phyloP scores from a whole-genome alignment of 768 basidiomycete species.

The Termitomyces sp. region DNA sequence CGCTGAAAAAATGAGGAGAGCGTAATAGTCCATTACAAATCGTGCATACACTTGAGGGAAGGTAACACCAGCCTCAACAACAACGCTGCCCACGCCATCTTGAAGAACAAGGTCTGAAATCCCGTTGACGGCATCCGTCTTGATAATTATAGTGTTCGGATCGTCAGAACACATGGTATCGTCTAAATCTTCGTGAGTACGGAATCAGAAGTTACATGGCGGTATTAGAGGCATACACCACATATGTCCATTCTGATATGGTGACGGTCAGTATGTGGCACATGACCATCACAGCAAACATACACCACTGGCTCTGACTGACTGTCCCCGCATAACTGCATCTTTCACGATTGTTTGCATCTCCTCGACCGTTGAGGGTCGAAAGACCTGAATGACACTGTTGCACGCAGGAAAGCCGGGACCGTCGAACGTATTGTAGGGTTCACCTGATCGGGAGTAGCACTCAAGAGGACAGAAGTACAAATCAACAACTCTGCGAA shows the following conservation, averaged over 20 bases:
- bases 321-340: conserved; percentile 21
- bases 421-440: conserved; percentile 31
- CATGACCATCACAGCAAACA: conserved; percentile 4
- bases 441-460: conserved; percentile 8
- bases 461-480: background rate
- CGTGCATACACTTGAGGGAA: conserved; percentile 27
- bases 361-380: conserved; percentile 25
- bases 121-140: conserved; percentile 26
- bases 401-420: conserved; percentile 28
- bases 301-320: conserved; percentile 29
- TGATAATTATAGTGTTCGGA: conserved; percentile 26
- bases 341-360: conserved; percentile 25
- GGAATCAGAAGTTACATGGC: too few species aligned
- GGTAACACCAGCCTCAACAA: conserved; percentile 30
- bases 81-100: conserved; percentile 22
- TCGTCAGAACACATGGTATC: conserved; percentile 34
- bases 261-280: background rate
- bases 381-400: conserved; percentile 23
- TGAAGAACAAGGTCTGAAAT: conserved; percentile 25
- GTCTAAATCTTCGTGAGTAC: conserved; percentile 13
- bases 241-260: conserved; percentile 29
- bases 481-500: background rate
- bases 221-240: conserved; percentile 22
- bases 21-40: background rate
- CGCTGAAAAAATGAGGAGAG: conserved; percentile 12